Base-by-base conservation (phyloP, 192 early-diverging fungal genomes). In the Spinellus fusiger region DNA sequence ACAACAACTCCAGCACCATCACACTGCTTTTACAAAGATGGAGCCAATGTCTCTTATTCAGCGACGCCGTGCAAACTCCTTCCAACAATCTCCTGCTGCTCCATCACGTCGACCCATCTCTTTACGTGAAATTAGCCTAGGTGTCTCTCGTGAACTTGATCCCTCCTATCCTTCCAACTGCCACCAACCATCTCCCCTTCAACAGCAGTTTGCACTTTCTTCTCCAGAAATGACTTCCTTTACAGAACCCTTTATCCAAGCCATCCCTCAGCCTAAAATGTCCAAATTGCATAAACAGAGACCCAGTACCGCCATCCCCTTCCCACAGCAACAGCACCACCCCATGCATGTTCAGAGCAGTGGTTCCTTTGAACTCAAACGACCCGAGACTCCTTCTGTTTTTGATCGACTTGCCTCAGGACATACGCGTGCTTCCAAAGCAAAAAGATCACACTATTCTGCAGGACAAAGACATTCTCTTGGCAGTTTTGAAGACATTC, bases 361-460 rank as follows among this genome's bases (percentile, higher is more conserved):
- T 40, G 31, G 35, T 12, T 47, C 63, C 0, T 50, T 16, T 23
- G 64, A 66, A 13, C 20, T 52, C 3, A 34, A 25, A 8, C 49
- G 51, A 1, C 35, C 57, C 0, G 47, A 47, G 57, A 58, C 29
- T 7, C 57, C 50, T 38, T 59, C 57, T 23, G 64, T 66, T 0
- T 66, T 66, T 54, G 64, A 66, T 23, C 27, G 64, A 13, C n/a
- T 66, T 27, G 57, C 64, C 13, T 59, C 50, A 20, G 64, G 57
- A 0, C 64, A 66, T 27, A 66, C 64, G 0, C 64, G 58, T 2
- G 56, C 64, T 15, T 66, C 64, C 12, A 25, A 55, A 34, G 62
- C 62, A 12, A 64, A 64, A 22, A 47, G 40, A 44, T 44, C 40
- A 2, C 40, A 12, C 13, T 44, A 12, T 18, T 44, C 40, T 44